phyloP scores from a whole-genome alignment of 345 rosid genomes.

The Linum tenue region DNA sequence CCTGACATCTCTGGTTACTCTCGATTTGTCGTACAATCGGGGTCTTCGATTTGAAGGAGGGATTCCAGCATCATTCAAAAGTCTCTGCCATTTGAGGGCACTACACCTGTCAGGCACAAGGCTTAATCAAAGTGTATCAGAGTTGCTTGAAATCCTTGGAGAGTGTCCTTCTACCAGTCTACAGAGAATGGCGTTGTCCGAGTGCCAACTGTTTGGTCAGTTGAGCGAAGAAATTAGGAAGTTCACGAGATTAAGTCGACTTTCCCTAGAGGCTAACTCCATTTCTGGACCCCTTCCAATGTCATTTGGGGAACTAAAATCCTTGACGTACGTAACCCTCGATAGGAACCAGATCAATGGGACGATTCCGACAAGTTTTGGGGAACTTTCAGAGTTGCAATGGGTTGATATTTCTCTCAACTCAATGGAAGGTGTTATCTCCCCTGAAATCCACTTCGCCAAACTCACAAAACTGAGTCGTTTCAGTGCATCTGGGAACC shows the following conservation, averaged over 20 bases:
- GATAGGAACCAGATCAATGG: background rate
- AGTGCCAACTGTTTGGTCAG: background rate
- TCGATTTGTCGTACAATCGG: background rate
- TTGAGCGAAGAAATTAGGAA: background rate
- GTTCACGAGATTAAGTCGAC: background rate
- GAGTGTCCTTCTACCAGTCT: background rate
- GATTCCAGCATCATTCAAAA: background rate
- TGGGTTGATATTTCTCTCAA: background rate
- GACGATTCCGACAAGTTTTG: background rate
- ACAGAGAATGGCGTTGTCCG: background rate
- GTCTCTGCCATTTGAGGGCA: background rate
- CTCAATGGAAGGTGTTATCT: slow-evolving; percentile 1
- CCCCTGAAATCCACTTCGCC: background rate
- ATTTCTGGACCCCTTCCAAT: background rate
- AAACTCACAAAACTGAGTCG: background rate
- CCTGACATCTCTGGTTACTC: background rate
- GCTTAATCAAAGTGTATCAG: background rate
- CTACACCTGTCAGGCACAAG: background rate
- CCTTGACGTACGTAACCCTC: background rate
- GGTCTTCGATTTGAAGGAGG: background rate
- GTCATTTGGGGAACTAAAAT: background rate
- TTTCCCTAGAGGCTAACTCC: background rate
- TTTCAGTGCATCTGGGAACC: background rate
- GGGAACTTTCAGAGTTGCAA: background rate
- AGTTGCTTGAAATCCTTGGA: background rate